Evolutionary conservation across 2,329 filamentous ascomycete genomes (phyloP), one percentile per base, ranked within the genome.

Genomic region (Exophiala mesophila): DNA sequence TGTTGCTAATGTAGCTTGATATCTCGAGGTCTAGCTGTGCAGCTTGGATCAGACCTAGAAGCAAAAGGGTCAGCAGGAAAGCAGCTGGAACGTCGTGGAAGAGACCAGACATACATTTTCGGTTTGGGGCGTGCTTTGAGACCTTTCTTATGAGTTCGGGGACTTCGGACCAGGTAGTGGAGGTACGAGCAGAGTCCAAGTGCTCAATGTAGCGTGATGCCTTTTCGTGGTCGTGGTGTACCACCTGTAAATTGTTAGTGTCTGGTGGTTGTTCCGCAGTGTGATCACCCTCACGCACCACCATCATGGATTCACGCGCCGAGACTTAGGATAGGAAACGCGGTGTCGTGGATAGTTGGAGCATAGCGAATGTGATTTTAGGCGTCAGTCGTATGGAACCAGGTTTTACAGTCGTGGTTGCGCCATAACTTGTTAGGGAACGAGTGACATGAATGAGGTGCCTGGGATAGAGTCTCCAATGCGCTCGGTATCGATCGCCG

Each of bases 141-240:
- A 97, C 77, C 68, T 98, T 98, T 63, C 90, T 81, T 57, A 92
- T 82, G 51, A 94, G 76, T 68, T 97, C 90, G 18, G 87, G 86
- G 20, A 97, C 77, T 20, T 85, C 80, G 54, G 80, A 74, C 92
- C 92, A 98, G 63, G 82, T 82, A 39, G 85, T 88, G 58, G 90
- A 82, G 65, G 88, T 94, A 59, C 92, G 84, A 53, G 88, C 88
- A 55, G 82, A 77, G 63, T 97, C 87, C 59, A 98, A 78, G 65
- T 81, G 79, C 61, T 78, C 75, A 55, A 95, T 76, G 66, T 97
- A 97, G 62, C 82, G 79, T 55, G 76, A 76, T 50, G 82, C 89
- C 71, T 98, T 98, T 67, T 79, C 73, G 62, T 77, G 73, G 60
- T 70, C 18, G 16, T 34, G 32, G 61, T 54, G 60, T 58, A 66